Base-by-base conservation (phyloP, 2,329 filamentous ascomycete species). In the Talaromyces sp. region DNA sequence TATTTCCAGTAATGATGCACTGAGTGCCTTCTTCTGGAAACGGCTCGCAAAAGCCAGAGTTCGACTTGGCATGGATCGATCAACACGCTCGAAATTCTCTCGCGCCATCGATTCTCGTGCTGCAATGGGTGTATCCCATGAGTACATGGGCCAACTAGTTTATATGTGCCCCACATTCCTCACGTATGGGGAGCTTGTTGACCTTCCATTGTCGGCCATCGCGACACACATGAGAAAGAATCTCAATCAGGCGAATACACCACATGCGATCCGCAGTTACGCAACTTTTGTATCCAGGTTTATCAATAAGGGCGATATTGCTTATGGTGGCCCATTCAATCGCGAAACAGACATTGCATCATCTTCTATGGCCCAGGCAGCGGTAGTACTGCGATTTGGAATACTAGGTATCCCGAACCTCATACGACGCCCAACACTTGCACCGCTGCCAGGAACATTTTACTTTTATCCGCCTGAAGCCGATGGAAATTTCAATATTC, bases 201-300 rank as follows among this genome's bases (percentile, higher is more conserved):
- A 32, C 3, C 4, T 20, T 6, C 3, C 14, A 6, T 10, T 44
- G 2, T 9, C 24, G 10, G 1, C 10, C 2, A 10, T 44, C 4
- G 41, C 24, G 5, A 6, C 5, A 3, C 11, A 11, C 1, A 10
- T 32, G 14, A 24, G 41, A 6, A 10, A 10, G 13, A 17, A n/a
- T 19, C 24, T 44, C 10, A 19, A 3, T 8, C 27, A 44, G 11
- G 41, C 22, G 39, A 42, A 48, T 24, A 60, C 43, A 1, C 17
- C 27, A 5, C 51, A 54, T 7, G 32, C 55, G 3, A 30, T 60
- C 4, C 52, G 57, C 16, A 56, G 51, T 41, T 65, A 59, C 33
- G 61, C 57, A 4, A 65, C 56, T 0, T 57, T 57, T 13, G 47
- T 65, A 7, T 36, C 33, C n/a, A n/a, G n/a, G n/a, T n/a, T n/a